Evolutionary conservation across 2,329 filamentous ascomycete species (phyloP).

Genomic region (Curvularia verruculosa): DNA sequence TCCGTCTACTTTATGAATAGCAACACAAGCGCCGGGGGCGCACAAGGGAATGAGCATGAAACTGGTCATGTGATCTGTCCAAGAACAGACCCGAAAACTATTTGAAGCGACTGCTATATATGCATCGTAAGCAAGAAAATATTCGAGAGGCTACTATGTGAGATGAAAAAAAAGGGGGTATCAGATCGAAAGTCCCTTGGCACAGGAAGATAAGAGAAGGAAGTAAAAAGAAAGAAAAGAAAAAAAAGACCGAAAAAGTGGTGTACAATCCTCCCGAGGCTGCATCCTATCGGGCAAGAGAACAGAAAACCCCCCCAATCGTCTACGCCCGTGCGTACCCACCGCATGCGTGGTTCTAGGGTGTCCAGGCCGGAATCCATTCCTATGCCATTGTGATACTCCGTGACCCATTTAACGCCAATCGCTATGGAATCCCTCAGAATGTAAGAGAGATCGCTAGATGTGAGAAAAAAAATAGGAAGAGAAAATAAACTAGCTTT

Average conservation of each 20-base stretch:
- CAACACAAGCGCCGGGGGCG: background rate
- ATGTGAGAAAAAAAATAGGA: slow-evolving; percentile 1
- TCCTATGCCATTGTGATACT: slow-evolving; percentile 17
- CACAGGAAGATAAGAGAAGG: slow-evolving; percentile 12
- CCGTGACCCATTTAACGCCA: slow-evolving; percentile 22
- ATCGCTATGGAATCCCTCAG: slow-evolving; percentile 18
- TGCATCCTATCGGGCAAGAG: slow-evolving; percentile 7
- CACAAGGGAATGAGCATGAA: background rate
- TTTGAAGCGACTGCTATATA: slow-evolving; percentile 4
- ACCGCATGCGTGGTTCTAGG: slow-evolving; percentile 1
- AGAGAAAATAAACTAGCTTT: slow-evolving; percentile 5
- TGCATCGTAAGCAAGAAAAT: slow-evolving; percentile 13
- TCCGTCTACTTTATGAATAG: background rate
- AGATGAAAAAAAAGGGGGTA: slow-evolving; percentile 35
- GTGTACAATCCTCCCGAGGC: slow-evolving; percentile 15
- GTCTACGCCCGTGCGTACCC: slow-evolving; percentile 4
- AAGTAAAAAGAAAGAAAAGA: slow-evolving; percentile 9
- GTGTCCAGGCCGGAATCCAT: slow-evolving; percentile 13
- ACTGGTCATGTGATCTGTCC: background rate
- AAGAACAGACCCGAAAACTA: slow-evolving; percentile 3
- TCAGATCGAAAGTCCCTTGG: slow-evolving; percentile 37
- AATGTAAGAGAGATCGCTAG: slow-evolving; percentile 10
- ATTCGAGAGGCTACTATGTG: slow-evolving; percentile 18
- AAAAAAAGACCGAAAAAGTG: slow-evolving; percentile 12
- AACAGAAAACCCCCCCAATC: slow-evolving; percentile 6